Evolutionary conservation across 2,329 filamentous ascomycete genomes (phyloP), one percentile per base, ranked within the genome.

Genomic region (Penicillium glabrum): DNA sequence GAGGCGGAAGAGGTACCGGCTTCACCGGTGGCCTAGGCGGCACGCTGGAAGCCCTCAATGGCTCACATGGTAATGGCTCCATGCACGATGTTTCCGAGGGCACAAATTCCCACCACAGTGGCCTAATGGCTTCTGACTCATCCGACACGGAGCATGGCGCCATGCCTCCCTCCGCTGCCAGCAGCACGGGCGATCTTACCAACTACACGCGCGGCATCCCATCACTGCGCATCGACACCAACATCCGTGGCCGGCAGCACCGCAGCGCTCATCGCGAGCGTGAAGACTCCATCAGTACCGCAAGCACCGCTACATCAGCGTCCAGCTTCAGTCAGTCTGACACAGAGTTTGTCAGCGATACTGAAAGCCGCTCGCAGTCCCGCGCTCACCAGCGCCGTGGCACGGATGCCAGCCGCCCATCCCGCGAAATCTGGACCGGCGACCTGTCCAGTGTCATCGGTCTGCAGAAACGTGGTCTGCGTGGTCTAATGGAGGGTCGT

Each of bases 401-500:
- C 37, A 74, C 69, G 9, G 68, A 72, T 45, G 67, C 67, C 14
- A 67, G 59, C 51, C 61, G 67, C 61, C 61, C 66, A 3, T 75
- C 80, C 14, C 77, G 84, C 14, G 89, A 92, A 63, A 80, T 93
- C 0, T 99, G 95, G 93, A 82, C 77, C 2, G 79, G 78, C 79
- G 83, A 67, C 87, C 89, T 56, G 85, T 96, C 77, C 77, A 91
- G 91, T 48, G 93, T 98, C 3, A 96, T 99, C 64, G 95, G 95
- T 0, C 73, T 99, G 62, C 95, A 99, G 79, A 99, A 99, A 79
- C 83, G 95, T 53, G 95, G 95, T 0, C 75, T 99, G 35, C 83
- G 93, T 57, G 95, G 95, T 0, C 75, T 99, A 64, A 98, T 99
- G 95, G 95, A 98, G 74, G 93, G 93, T 3, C 81, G 93, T 45